Base-by-base conservation (phyloP, 805 yeast genomes). In the Starmerella roubikii region DNA sequence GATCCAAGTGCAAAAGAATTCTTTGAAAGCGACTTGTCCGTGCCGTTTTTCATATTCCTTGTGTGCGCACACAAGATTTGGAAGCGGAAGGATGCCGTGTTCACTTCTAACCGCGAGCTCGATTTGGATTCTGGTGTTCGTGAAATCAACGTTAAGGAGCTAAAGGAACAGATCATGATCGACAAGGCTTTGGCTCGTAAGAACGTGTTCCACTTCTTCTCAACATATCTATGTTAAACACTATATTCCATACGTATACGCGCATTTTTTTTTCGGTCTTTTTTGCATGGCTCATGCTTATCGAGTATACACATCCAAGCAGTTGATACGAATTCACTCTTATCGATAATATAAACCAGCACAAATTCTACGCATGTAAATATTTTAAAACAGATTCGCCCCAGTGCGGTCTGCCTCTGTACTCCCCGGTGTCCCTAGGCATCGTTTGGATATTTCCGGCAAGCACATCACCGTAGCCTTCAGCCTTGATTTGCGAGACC, bases 351-450 rank as follows among this genome's bases (percentile, higher is more conserved):
- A n/a, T n/a, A n/a, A n/a, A n/a, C n/a, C n/a, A n/a, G n/a, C n/a
- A 22, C 24, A 7, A 22, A 22, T 10, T 22, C 10, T 22, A 22
- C 10, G 10, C 10, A 10, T 10, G 24, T 10, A 22, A 10, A 10
- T 22, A 22, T 10, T 10, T 7, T 22, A 22, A 10, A 10, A 22
- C 24, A 22, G 24, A 10, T 22, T 8, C 10, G 24, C 86, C 84
- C 85, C 91, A 80, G 44, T 64, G 73, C 2, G 67, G 67, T 21
- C 72, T 65, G 40, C 72, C 66, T 55, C 81, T 81, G 60, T 81
- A 81, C 21, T 61, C 59, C 1, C 74, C 72, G 39, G 78, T 35
- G 18, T 63, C 71, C 3, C 63, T 72, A 9, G 78, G 77, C 53
- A 80, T 65, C 0, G 75, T 78, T 22, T 69, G 69, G 26, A 81